A percentile compares a stretch with the other conserved stretches of the same genome.
These are phyloP conservation scores for Akanthomyces uredinophilus DNA, from an alignment of 2,329 filamentous ascomycete species.

Conservation along the genomic window DNA sequence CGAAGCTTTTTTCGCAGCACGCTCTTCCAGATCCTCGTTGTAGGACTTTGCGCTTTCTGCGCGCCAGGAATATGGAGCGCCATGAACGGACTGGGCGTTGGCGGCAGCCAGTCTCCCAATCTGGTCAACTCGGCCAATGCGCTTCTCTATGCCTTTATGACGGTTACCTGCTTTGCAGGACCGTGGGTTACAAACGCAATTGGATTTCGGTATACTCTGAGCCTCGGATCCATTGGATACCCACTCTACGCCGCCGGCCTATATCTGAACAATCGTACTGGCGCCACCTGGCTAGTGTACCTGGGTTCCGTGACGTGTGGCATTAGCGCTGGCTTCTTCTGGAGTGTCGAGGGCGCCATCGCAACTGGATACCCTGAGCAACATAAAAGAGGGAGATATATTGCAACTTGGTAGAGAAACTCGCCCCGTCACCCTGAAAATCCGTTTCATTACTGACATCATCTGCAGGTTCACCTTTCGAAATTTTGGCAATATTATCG, in stretches of 20 bases:
- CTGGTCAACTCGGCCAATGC: conserved; percentile 42
- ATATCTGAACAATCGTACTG: conserved; percentile 60
- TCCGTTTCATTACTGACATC: neutral
- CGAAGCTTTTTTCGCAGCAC: conserved; percentile 24
- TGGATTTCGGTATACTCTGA: conserved; percentile 34
- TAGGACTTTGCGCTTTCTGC: conserved; percentile 35
- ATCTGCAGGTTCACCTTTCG: neutral
- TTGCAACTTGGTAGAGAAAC: conserved; percentile 39
- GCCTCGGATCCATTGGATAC: conserved; percentile 50
- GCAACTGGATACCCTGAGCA: conserved; percentile 60
- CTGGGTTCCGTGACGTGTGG: conserved; percentile 59
- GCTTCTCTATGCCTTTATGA: conserved; percentile 40
- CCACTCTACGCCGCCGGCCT: conserved; percentile 59
- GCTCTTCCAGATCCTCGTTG: conserved; percentile 35
- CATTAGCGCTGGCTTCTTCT: conserved; percentile 60
- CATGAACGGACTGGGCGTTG: conserved; percentile 34
- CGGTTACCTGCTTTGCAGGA: conserved; percentile 36
- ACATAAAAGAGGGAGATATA: conserved; percentile 50
- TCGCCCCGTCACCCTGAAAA: too few relatives aligned
- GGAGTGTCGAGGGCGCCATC: conserved; percentile 64
- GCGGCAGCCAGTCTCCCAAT: conserved; percentile 36
- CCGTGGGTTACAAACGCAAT: conserved; percentile 34
- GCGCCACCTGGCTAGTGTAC: conserved; percentile 57
- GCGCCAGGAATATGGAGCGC: conserved; percentile 39
- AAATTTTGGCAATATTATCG: conserved; percentile 2